These are phyloP conservation scores for Penicillium rolfsii DNA, from an alignment of 2,329 filamentous ascomycete genomes.

Conservation along the genomic window DNA sequence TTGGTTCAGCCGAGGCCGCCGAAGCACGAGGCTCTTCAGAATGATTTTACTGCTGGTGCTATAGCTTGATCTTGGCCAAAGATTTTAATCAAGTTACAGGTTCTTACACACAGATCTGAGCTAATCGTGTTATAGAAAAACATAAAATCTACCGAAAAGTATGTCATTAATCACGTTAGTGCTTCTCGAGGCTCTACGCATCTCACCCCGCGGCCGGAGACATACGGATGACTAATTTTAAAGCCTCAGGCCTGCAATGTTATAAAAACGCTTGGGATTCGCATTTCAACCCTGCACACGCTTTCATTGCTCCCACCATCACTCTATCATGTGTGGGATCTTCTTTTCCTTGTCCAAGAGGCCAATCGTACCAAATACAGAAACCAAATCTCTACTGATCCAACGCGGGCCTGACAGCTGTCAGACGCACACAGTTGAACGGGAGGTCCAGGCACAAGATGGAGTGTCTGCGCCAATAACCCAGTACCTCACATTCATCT, in stretches of 20 bases:
- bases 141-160: not conserved
- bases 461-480: constrained; percentile 24
- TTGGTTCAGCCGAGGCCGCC: constrained; percentile 37
- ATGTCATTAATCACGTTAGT: no score
- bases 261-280: constrained; percentile 14
- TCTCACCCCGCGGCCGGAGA: not conserved
- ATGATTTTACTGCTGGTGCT: not conserved
- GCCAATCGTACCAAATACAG: constrained; percentile 36
- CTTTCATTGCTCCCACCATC: constrained; percentile 2
- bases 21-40: not conserved
- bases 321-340: constrained; percentile 53
- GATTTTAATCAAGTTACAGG: not conserved
- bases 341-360: constrained; percentile 50
- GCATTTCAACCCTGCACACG: not conserved
- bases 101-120: not conserved
- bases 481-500: constrained; percentile 66
- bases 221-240: constrained; percentile 23
- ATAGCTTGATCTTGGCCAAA: not conserved
- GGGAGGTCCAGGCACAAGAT: constrained; percentile 25
- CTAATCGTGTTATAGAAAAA: not conserved
- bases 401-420: constrained; percentile 52
- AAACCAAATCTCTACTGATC: constrained; percentile 40
- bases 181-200: not conserved
- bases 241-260: constrained; percentile 16
- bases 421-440: constrained; percentile 36